Base-by-base conservation (phyloP, 805 yeast genomes). In the Lipomyces lipofer region DNA sequence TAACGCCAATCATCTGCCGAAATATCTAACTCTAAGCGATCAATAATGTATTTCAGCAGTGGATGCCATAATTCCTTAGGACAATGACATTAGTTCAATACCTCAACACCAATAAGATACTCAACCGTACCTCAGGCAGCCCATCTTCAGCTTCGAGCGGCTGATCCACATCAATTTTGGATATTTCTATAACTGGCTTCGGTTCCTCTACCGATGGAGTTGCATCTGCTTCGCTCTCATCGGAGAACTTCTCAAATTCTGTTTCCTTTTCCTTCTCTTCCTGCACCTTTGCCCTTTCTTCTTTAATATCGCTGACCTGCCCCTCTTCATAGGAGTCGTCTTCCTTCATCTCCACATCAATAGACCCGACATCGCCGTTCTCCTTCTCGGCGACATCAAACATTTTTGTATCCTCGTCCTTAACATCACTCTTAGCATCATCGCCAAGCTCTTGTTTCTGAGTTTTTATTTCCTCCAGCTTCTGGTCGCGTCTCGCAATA, bases 181-280 rank as follows among this genome's bases (percentile, higher is more conserved):
- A 3, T 24, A 4, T 27, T 35, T 43, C 46, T 79, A 76, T n/a
- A n/a, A n/a, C n/a, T n/a, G n/a, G n/a, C n/a, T n/a, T n/a, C n/a
- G n/a, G n/a, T n/a, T n/a, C n/a, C n/a, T n/a, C n/a, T n/a, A n/a
- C n/a, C n/a, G n/a, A n/a, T n/a, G n/a, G n/a, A n/a, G n/a, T n/a
- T n/a, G n/a, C n/a, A n/a, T n/a, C 32, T 74, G 73, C 69, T 81
- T 85, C 82, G 65, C 86, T 82, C 39, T 84, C 71, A 40, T 76
- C 74, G 63, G 86, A 92, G 46, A 85, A 74, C 10, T 86, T 79
- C 1, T 87, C 84, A 59, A 79, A 82, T 17, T 86, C 80, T 67
- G 84, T 73, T 9, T 21, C 43, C 24, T 44, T 19, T 17, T 29
- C 27, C 15, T 94, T 82, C 64, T 81, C 94, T 64, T 87, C 95